Evolutionary conservation across 306 rosid species (phyloP).

Genomic region (Glycyrrhiza uralensis): DNA sequence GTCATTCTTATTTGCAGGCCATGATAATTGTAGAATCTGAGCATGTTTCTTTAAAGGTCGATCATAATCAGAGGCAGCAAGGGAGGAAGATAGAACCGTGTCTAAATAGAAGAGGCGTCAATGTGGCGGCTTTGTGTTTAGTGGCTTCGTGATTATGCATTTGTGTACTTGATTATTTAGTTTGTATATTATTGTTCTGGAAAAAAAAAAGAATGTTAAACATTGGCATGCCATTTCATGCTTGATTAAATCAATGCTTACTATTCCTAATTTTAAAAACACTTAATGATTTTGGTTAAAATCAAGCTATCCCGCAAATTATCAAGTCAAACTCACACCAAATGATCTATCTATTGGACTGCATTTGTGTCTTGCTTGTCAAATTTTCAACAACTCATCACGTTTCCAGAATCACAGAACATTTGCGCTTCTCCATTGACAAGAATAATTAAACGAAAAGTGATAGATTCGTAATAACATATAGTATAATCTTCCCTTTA

Average conservation of each 20-base stretch:
- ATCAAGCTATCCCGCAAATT: no score
- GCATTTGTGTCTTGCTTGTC: no score
- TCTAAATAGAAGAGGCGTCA: neutral
- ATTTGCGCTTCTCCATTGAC: no score
- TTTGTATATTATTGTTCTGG: constrained; percentile 18
- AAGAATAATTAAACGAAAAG: no score
- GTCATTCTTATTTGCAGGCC: constrained; percentile 25
- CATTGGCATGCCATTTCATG: constrained; percentile 26
- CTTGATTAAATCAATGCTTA: neutral
- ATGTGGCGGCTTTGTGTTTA: neutral
- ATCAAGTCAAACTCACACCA: no score
- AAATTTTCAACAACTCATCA: no score
- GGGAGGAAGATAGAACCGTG: neutral
- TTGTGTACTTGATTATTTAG: constrained; percentile 1
- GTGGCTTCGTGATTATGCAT: neutral
- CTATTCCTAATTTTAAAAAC: no score
- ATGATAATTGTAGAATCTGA: constrained; percentile 32
- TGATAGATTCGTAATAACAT: no score
- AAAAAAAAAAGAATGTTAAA: neutral
- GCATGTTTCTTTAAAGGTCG: neutral
- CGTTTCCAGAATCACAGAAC: no score
- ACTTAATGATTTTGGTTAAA: no score
- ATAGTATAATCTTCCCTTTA: no score
- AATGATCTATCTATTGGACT: no score
- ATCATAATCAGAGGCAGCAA: neutral